These are phyloP conservation scores for Hypoxylon crocopeplum DNA, from an alignment of 495 filamentous ascomycete genomes.

Conservation along the genomic window DNA sequence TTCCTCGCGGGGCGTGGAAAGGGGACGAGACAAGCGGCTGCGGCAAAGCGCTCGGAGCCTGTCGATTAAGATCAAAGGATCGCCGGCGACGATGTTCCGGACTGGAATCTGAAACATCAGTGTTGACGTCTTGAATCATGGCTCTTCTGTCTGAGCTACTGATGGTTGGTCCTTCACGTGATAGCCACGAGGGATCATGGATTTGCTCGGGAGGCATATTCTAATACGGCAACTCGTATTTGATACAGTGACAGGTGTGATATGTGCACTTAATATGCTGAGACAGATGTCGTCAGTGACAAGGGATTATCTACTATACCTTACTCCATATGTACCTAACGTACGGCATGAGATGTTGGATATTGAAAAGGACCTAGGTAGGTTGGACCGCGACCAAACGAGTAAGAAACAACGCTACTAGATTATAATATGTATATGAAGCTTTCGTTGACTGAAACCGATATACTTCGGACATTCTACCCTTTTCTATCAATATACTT, in stretches of 20 bases:
- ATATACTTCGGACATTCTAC: not conserved
- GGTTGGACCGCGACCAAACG: no score
- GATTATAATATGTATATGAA: no score
- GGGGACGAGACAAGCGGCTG: constrained; percentile 9
- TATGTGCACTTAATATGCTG: no score
- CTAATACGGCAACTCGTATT: no score
- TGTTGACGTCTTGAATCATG: constrained; percentile 21
- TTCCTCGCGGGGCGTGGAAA: constrained; percentile 4
- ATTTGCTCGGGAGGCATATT: not conserved
- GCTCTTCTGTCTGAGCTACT: not conserved
- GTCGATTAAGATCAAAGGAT: constrained; percentile 35
- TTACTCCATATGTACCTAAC: not conserved
- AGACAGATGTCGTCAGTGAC: not conserved
- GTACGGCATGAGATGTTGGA: no score
- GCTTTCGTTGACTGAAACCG: no score
- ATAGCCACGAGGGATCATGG: constrained; percentile 1
- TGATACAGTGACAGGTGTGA: no score
- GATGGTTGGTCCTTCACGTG: constrained; percentile 10
- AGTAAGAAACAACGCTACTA: not conserved
- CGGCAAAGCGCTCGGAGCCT: constrained; percentile 9
- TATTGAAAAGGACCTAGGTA: no score
- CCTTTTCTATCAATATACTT: not conserved
- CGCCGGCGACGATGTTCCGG: constrained; percentile 26
- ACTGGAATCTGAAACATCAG: constrained; percentile 29
- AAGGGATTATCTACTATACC: not conserved